These are phyloP conservation scores for Fomitopsis schrenkii DNA, from an alignment of 1,284 basidiomycete genomes.

Conservation along the genomic window DNA sequence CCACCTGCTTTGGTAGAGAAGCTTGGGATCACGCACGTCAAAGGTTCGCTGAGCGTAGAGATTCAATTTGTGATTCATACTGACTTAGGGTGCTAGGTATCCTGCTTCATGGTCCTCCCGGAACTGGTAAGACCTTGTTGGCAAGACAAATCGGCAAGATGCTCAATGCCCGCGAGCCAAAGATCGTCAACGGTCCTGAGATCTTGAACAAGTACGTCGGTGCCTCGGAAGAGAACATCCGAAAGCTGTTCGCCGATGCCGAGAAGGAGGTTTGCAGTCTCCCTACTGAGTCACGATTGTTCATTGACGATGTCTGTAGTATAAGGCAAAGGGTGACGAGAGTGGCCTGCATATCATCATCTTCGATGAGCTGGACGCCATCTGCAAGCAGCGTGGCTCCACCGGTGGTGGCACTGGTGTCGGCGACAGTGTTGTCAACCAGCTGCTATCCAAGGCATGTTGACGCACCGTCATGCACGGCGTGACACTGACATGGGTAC, in stretches of 20 bases:
- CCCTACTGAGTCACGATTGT: background rate
- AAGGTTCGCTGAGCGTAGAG: conserved; percentile 51
- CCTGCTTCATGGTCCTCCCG: conserved; percentile 93
- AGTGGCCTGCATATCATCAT: conserved; percentile 99
- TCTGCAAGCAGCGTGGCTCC: conserved; percentile 97
- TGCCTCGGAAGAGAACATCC: conserved; percentile 97
- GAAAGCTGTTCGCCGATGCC: conserved; percentile 96
- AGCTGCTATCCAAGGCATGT: conserved; percentile 89
- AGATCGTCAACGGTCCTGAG: conserved; percentile 98
- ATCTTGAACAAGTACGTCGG: conserved; percentile 98
- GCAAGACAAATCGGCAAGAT: conserved; percentile 99
- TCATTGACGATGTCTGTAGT: conserved; percentile 40
- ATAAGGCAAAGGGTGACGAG: conserved; percentile 98
- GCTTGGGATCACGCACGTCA: conserved; percentile 98
- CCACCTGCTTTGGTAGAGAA: conserved; percentile 96
- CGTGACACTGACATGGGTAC: background rate
- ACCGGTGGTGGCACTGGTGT: conserved; percentile 92
- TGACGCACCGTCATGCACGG: background rate
- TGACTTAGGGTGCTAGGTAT: conserved; percentile 50
- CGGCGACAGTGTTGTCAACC: conserved; percentile 98
- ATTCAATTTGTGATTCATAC: background rate
- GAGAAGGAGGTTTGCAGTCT: conserved; percentile 80
- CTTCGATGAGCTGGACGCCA: conserved; percentile 98
- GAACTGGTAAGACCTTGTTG: conserved; percentile 98
- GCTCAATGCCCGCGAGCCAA: conserved; percentile 97